These are phyloP conservation scores for Sphaerulina vaccinii DNA, from an alignment of 2,329 filamentous ascomycete species.

Conservation along the genomic window DNA sequence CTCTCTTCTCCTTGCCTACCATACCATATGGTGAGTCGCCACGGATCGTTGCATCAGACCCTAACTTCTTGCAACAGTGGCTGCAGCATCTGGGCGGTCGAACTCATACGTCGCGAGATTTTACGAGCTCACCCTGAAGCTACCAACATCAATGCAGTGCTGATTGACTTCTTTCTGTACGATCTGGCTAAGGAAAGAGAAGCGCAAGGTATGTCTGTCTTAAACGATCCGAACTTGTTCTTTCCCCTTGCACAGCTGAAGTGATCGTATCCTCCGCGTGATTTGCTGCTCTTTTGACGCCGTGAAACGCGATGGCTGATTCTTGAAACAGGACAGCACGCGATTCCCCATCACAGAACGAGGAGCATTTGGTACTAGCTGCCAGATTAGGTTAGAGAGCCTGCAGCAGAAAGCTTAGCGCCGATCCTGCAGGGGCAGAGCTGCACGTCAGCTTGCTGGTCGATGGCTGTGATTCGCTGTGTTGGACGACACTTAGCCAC, in stretches of 20 bases:
- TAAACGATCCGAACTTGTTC: neutral
- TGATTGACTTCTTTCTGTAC: conserved; percentile 97
- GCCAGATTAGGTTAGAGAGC: neutral
- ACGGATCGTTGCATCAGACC: neutral
- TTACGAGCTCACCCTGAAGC: conserved; percentile 67
- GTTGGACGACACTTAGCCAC: neutral
- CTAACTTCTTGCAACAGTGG: conserved; percentile 46
- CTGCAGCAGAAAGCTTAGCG: conserved; percentile 1
- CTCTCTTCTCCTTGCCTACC: neutral
- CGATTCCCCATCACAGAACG: conserved; percentile 25
- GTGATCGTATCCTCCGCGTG: conserved; percentile 2
- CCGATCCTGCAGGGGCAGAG: neutral
- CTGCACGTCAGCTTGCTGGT: neutral
- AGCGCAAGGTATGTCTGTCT: conserved; percentile 38
- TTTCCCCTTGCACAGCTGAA: neutral
- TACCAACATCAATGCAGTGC: conserved; percentile 70
- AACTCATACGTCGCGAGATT: conserved; percentile 83
- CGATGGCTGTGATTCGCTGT: conserved; percentile 3
- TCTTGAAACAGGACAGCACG: conserved; percentile 21
- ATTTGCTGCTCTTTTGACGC: conserved; percentile 8
- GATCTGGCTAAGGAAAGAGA: conserved; percentile 90
- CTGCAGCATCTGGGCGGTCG: conserved; percentile 94
- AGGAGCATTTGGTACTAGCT: conserved; percentile 22
- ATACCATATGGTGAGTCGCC: neutral
- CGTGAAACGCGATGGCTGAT: conserved; percentile 16